Base-by-base conservation (phyloP, 1,284 basidiomycete species). In the Phellopilus nigrolimitatus region DNA sequence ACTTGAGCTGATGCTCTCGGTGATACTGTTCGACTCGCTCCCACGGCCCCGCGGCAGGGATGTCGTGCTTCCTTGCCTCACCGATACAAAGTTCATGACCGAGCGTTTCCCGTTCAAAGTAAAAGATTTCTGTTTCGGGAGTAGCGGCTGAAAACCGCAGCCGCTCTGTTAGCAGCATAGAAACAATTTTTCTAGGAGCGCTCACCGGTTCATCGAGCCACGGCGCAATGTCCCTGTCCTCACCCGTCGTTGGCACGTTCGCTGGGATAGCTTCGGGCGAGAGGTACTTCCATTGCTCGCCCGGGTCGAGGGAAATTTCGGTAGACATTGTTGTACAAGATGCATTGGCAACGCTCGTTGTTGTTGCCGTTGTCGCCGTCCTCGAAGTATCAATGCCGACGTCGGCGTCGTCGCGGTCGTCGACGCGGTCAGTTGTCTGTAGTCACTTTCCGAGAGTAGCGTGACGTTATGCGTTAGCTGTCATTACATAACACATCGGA, bases 1-100 rank as follows among this genome's bases (percentile, higher is more conserved):
- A 52, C 51, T 63, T 19, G 58, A 53, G 49, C 37, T 66, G 61
- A 27, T 68, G 65, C 31, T 62, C 65, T 62, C 51, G 67, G 54
- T 49, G 61, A 45, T 31, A 7, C 67, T 72, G 28, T 67, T 68
- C 2, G 75, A 67, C 50, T 76, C 74, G 46, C 71, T 73, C 22
- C 62, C 63, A 25, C 68, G 66, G 22, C 61, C 60, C 2, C 66
- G 60, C 41, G 67, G 68, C 9, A 67, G 56, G 39, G 64, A 62
- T 25, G 59, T 58, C 1, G 66, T 59, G 53, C 69, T 71, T 24
- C 63, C 65, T 22, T 64, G 67, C 5, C 62, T 66, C 45, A 45
- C 58, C 52, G 21, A 52, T 13, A 51, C 46, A 25, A 74, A 63
- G 21, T 72, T 70, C 7, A 71, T 62, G 39, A 75, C 65, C 4